These are phyloP conservation scores for Athelia psychrophila DNA, from an alignment of 1,284 basidiomycete species.

Conservation along the genomic window DNA sequence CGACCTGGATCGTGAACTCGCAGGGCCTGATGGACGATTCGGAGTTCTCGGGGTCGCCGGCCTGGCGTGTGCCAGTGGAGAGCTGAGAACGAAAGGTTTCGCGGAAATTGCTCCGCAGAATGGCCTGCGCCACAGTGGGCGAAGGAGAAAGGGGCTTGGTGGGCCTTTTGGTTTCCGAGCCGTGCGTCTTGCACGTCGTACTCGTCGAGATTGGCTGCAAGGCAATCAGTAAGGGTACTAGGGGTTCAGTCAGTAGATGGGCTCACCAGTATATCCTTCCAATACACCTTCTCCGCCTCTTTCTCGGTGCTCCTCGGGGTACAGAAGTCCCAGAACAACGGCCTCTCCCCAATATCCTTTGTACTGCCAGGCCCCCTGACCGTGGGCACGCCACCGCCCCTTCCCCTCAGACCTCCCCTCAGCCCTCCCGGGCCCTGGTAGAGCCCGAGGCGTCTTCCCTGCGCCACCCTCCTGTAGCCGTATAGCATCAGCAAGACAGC, in stretches of 20 bases:
- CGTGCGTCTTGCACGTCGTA: not conserved
- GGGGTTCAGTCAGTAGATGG: not conserved
- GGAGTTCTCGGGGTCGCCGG: not conserved
- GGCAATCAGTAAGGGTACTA: not conserved
- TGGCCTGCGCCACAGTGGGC: not conserved
- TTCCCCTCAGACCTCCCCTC: too few species aligned
- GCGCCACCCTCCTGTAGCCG: constrained; percentile 7
- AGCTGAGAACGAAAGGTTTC: not conserved
- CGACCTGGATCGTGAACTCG: constrained; percentile 14
- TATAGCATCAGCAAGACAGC: constrained; percentile 6
- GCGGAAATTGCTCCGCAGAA: too few species aligned
- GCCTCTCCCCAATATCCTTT: not conserved
- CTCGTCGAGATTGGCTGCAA: not conserved
- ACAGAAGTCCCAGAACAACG: not conserved
- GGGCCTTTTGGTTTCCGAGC: not conserved
- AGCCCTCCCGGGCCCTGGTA: not conserved
- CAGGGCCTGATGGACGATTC: not conserved
- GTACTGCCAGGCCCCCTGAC: not conserved
- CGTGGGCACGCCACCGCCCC: not conserved
- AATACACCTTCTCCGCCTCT: too few species aligned
- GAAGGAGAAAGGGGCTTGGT: not conserved
- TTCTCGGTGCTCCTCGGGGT: not conserved
- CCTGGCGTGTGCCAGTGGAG: not conserved
- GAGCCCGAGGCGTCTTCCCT: not conserved
- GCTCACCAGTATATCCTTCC: not conserved